Evolutionary conservation across 129 eudicot species (phyloP).

Genomic region (Sambucus nigra): DNA sequence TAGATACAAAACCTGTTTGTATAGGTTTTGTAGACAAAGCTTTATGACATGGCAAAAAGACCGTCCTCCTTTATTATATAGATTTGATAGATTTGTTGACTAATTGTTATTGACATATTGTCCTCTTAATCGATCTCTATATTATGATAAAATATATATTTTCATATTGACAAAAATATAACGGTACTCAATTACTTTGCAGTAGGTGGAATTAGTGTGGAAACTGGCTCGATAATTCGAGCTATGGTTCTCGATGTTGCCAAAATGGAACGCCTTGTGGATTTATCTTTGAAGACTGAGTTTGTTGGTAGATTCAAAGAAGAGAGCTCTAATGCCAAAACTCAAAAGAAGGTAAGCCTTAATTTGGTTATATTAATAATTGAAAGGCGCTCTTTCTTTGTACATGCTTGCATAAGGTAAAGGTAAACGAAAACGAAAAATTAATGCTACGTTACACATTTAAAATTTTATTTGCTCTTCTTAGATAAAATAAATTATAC

Average conservation of each 20-base stretch:
- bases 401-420: too few species aligned
- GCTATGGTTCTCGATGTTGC: conserved; percentile 80
- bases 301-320: conserved; percentile 31
- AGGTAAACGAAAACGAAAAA: too few species aligned
- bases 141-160: too few species aligned
- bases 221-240: conserved; percentile 44
- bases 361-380: background rate
- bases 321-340: conserved; percentile 19
- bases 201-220: conserved; percentile 60
- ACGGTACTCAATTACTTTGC: conserved; percentile 20
- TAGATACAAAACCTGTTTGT: too few species aligned
- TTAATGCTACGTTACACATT: conserved; percentile 1
- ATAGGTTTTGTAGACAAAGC: too few species aligned
- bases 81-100: too few species aligned
- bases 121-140: too few species aligned
- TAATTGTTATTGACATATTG: too few species aligned
- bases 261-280: conserved; percentile 74
- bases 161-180: too few species aligned
- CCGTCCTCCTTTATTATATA: too few species aligned
- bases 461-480: background rate
- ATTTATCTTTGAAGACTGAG: conserved; percentile 71
- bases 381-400: background rate
- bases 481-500: background rate
- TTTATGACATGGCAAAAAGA: too few species aligned
- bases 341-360: conserved; percentile 47